These are phyloP conservation scores for Rhodamnia argentea DNA, from an alignment of 345 rosid species.

Conservation along the genomic window DNA sequence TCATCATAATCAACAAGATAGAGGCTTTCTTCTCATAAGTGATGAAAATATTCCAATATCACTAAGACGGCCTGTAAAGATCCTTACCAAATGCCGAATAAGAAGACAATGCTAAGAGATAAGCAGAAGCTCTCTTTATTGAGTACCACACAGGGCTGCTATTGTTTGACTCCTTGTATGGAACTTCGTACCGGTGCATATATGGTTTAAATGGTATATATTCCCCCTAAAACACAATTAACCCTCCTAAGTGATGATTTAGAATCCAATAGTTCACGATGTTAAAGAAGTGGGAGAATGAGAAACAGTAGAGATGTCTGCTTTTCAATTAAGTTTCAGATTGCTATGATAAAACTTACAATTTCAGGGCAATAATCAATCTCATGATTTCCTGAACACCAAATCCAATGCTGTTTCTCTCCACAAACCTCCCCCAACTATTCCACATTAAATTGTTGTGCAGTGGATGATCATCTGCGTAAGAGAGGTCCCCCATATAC, in stretches of 20 bases:
- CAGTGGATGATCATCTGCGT: slow-evolving; percentile 29
- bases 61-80: not conserved
- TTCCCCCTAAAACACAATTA: slow-evolving; percentile 20
- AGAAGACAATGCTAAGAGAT: slow-evolving; percentile 29
- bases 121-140: slow-evolving; percentile 36
- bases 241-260: not conserved
- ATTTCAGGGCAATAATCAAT: slow-evolving; percentile 25
- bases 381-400: slow-evolving; percentile 40
- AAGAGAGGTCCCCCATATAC: slow-evolving; percentile 42
- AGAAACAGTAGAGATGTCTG: not conserved
- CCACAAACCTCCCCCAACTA: slow-evolving; percentile 34
- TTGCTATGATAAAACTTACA: not conserved
- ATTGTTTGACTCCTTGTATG: slow-evolving; percentile 23
- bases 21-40: not conserved
- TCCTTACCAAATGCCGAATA: slow-evolving; percentile 32
- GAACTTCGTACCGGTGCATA: slow-evolving; percentile 26
- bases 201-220: slow-evolving; percentile 23
- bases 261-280: not conserved
- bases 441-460: slow-evolving; percentile 33
- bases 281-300: not conserved
- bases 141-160: slow-evolving; percentile 35
- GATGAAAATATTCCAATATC: not conserved
- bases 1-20: not conserved
- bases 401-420: slow-evolving; percentile 37
- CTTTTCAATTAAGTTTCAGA: not conserved